Evolutionary conservation across 2,329 filamentous ascomycete genomes (phyloP).

Genomic region (Colletotrichum sp.): DNA sequence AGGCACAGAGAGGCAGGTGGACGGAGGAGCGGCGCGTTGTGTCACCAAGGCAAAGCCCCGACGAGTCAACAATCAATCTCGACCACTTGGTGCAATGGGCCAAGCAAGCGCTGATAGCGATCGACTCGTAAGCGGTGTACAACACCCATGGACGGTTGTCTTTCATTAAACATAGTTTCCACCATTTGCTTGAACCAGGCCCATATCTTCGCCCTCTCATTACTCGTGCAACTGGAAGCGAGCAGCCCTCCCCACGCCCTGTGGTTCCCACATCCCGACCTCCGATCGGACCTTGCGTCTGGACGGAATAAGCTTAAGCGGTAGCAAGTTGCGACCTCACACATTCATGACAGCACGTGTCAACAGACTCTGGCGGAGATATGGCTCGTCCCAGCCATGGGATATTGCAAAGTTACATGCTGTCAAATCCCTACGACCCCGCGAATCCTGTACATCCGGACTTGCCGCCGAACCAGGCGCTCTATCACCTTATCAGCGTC

Average conservation of each 20-base stretch:
- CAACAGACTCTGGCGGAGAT: neutral
- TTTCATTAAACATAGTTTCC: slow-evolving; percentile 5
- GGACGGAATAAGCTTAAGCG: slow-evolving; percentile 14
- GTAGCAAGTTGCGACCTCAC: neutral
- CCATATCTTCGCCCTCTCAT: neutral
- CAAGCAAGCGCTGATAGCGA: slow-evolving; percentile 2
- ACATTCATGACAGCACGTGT: neutral
- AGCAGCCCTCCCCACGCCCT: neutral
- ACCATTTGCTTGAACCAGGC: neutral
- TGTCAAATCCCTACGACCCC: neutral
- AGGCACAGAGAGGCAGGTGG: slow-evolving; percentile 11
- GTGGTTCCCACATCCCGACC: slow-evolving; percentile 3
- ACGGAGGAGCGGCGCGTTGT: neutral
- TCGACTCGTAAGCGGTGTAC: slow-evolving; percentile 13
- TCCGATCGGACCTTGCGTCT: slow-evolving; percentile 17
- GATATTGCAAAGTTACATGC: neutral
- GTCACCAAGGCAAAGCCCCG: neutral
- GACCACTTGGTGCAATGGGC: neutral
- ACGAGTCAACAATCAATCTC: neutral
- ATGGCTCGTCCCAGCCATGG: neutral
- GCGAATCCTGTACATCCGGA: slow-evolving; percentile 8
- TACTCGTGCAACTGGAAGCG: slow-evolving; percentile 6
- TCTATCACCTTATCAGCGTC: neutral
- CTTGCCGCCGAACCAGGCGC: slow-evolving; percentile 11
- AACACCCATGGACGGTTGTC: neutral